Evolutionary conservation across 768 basidiomycete species (phyloP), one percentile per base, ranked within the genome.

Genomic region (Tubosaeta sp.): DNA sequence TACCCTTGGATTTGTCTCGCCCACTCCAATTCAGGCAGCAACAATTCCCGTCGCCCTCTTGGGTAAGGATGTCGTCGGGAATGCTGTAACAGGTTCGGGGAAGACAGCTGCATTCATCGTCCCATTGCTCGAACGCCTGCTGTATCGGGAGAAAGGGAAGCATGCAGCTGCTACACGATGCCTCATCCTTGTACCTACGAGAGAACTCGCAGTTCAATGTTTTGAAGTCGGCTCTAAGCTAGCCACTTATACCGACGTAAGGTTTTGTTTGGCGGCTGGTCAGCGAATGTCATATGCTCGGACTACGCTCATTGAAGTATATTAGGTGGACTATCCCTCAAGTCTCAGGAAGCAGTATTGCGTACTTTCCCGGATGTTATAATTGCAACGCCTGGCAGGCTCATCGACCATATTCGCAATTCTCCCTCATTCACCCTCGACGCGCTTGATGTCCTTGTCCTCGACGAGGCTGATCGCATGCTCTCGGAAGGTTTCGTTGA

Each of bases 401-500:
- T 99, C 29, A 98, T 99, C 63, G 97, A 99, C 70, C 97, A 98
- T 67, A 82, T 98, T 46, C 91, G 86, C 63, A 98, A 98, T 65
- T 95, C 97, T 1, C 91, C 88, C 9, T 84, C 89, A 11, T 98
- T 98, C 74, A 85, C 86, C 10, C 80, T 99, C 33, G 94, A 97
- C 61, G 85, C 89, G 0, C 79, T 98, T 33, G 97, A 98, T 64
- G 83, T 98, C 47, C 77, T 99, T 38, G 88, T 99, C 13, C 81
- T 99, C 16, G 97, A 99, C 63, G 97, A 99, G 72, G 97, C 97
- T 1, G 97, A 99, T 69, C 81, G 97, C 48, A 98, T 99, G 91
- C 82, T 99, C 32, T 86, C 83, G 1, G 90, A 94, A 68, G 97
- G 95, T 26, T 99, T 98, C 72, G 84, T 88, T 7, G 97, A 95